phyloP scores from a whole-genome alignment of 192 early-diverging fungal species.

The Backusella circina region DNA sequence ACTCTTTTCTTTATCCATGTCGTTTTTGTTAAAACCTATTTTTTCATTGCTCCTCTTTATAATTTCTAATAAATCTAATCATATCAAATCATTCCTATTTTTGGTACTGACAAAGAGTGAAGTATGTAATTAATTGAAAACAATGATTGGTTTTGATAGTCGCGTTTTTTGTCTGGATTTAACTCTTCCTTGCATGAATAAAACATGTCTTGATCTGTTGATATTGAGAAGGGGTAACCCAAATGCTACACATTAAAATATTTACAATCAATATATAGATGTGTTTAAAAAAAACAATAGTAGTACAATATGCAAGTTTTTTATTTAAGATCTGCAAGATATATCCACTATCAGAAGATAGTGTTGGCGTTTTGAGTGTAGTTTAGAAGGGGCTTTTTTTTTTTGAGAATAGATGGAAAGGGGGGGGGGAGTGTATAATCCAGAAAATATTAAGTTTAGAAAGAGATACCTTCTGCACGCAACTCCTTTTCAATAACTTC shows the following conservation, averaged over 20 bases:
- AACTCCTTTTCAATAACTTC: constrained; percentile 52
- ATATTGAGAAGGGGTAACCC: neutral
- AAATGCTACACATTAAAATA: neutral
- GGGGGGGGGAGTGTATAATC: neutral
- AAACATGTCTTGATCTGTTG: neutral
- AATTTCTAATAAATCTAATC: neutral
- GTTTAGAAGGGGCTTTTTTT: neutral
- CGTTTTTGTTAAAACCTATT: neutral
- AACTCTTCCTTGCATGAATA: neutral
- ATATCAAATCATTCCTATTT: neutral
- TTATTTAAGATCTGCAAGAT: constrained; percentile 2
- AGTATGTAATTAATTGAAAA: neutral
- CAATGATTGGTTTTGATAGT: too few species aligned
- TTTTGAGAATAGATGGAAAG: neutral
- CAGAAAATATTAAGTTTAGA: constrained; percentile 6
- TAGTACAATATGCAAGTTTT: neutral
- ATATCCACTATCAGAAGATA: neutral
- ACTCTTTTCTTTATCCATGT: neutral
- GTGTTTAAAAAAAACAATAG: neutral
- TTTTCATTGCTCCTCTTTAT: neutral
- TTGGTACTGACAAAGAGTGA: neutral
- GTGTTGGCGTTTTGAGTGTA: neutral
- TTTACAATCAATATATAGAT: neutral
- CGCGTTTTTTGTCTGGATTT: neutral
- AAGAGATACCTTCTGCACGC: constrained; percentile 31